Evolutionary conservation across 208 protist genomes (phyloP).

Genomic region (Acanthamoeba triangularis): DNA sequence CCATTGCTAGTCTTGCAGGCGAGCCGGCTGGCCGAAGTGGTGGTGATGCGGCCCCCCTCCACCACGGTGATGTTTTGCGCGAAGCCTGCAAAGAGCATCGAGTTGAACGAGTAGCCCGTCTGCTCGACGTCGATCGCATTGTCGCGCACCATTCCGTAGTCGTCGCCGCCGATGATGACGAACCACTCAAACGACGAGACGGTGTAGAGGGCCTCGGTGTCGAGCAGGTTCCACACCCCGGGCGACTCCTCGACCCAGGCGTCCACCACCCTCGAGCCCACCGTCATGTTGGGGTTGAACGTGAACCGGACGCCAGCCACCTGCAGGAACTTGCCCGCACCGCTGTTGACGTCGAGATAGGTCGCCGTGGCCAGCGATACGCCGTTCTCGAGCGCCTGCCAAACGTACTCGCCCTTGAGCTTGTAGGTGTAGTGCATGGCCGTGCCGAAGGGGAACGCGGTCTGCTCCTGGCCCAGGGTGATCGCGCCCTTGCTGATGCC

Average conservation of each 20-base stretch:
- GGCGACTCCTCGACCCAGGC: background rate
- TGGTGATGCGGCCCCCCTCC: background rate
- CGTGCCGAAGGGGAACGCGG: slow-evolving; percentile 61
- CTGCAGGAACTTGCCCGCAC: slow-evolving; percentile 58
- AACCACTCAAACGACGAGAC: slow-evolving; percentile 37
- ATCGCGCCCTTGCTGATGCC: slow-evolving; percentile 12
- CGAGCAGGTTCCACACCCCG: background rate
- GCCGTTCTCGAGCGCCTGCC: slow-evolving; percentile 49
- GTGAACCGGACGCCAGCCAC: slow-evolving; percentile 4
- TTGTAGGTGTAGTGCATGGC: slow-evolving; percentile 52
- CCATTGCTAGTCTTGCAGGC: background rate
- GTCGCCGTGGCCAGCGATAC: background rate
- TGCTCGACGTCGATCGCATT: background rate
- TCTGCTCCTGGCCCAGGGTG: slow-evolving; percentile 59
- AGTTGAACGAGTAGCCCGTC: slow-evolving; percentile 22
- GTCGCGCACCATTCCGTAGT: slow-evolving; percentile 26
- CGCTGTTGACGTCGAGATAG: slow-evolving; percentile 55
- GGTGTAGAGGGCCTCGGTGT: background rate
- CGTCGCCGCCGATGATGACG: slow-evolving; percentile 56
- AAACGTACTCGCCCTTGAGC: slow-evolving; percentile 62
- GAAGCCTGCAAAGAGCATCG: background rate
- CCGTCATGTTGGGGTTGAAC: background rate
- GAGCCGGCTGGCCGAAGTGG: background rate
- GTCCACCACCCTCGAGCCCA: background rate
- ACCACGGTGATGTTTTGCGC: slow-evolving; percentile 2